Percentiles rank a stretch among this genome's conserved stretches.
Evolutionary conservation across 2,329 filamentous ascomycete species (phyloP).

Genomic region (Rhynchosporium graminicola): DNA sequence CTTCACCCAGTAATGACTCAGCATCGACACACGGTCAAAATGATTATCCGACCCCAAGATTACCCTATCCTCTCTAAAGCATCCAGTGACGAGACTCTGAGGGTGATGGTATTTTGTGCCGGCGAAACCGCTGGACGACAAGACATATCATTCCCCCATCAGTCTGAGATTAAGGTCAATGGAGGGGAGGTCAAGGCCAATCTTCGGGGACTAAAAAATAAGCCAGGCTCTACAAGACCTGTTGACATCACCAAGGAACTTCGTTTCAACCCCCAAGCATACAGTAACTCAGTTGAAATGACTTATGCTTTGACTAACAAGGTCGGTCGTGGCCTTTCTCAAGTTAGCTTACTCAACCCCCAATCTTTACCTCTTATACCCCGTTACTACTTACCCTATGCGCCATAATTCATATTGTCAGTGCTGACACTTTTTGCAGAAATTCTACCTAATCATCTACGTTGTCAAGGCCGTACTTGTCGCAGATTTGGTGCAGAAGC

Average conservation of each 20-base stretch:
- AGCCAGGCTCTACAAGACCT: slow-evolving; percentile 89
- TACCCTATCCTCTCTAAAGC: slow-evolving; percentile 40
- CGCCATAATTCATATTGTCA: slow-evolving; percentile 21
- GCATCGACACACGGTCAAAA: slow-evolving; percentile 50
- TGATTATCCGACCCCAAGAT: slow-evolving; percentile 58
- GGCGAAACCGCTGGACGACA: slow-evolving; percentile 62
- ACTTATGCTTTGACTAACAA: slow-evolving; percentile 92
- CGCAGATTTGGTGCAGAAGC: slow-evolving; percentile 66
- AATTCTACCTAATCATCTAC: slow-evolving; percentile 71
- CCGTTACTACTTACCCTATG: slow-evolving; percentile 22
- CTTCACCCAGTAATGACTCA: slow-evolving; percentile 37
- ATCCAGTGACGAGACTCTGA: slow-evolving; percentile 44
- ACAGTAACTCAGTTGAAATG: slow-evolving; percentile 77
- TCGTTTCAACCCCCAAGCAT: slow-evolving; percentile 61
- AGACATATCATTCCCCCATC: slow-evolving; percentile 86
- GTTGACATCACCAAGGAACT: slow-evolving; percentile 84
- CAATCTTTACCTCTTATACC: slow-evolving; percentile 22
- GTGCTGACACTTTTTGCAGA: slow-evolving; percentile 50
- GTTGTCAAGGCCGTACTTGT: slow-evolving; percentile 75
- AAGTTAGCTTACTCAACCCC: slow-evolving; percentile 33
- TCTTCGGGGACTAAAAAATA: slow-evolving; percentile 91
- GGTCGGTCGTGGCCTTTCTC: slow-evolving; percentile 51
- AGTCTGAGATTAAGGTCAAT: slow-evolving; percentile 91
- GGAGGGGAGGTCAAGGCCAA: slow-evolving; percentile 88
- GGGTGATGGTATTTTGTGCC: slow-evolving; percentile 83